Conservation (phyloP, 2,329 filamentous ascomycete species). For the Volutella citrinella region DNA sequence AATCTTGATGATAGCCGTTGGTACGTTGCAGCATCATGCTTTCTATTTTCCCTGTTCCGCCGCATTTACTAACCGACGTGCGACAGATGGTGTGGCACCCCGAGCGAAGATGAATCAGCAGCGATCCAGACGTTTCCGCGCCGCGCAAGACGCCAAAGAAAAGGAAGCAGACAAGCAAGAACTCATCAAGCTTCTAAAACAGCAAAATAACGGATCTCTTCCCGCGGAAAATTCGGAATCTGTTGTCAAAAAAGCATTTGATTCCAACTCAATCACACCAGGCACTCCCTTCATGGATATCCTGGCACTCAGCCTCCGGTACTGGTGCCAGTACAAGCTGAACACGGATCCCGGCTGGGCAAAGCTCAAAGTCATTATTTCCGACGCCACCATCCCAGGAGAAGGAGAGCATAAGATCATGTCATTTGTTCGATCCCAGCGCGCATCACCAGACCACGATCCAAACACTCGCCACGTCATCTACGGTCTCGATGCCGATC, state of each 20-base stretch:
- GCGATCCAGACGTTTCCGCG: constrained; percentile 89
- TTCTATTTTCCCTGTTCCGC: neutral
- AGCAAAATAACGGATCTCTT: constrained; percentile 66
- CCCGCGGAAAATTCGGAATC: constrained; percentile 60
- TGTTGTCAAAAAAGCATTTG: constrained; percentile 85
- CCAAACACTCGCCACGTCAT: constrained; percentile 98
- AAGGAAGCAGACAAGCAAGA: constrained; percentile 91
- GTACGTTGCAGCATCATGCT: constrained; percentile 46
- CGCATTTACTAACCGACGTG: constrained; percentile 22
- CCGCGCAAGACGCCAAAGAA: constrained; percentile 89
- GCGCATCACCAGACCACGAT: constrained; percentile 84
- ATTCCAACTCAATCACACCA: constrained; percentile 82
- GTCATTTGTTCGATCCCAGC: constrained; percentile 93
- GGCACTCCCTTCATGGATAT: constrained; percentile 99
- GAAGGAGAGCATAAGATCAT: constrained; percentile 99
- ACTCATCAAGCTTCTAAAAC: constrained; percentile 78
- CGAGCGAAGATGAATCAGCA: constrained; percentile 99
- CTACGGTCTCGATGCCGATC: constrained; percentile 93
- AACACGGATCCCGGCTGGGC: constrained; percentile 97
- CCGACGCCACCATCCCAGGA: constrained; percentile 93
- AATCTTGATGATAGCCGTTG: constrained; percentile 94
- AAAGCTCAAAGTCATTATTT: constrained; percentile 95
- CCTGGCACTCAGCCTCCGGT: constrained; percentile 82
- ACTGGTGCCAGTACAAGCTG: constrained; percentile 97
- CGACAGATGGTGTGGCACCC: constrained; percentile 85